These are phyloP conservation scores for Botrytis elliptica DNA, from an alignment of 2,329 filamentous ascomycete genomes.

Conservation along the genomic window DNA sequence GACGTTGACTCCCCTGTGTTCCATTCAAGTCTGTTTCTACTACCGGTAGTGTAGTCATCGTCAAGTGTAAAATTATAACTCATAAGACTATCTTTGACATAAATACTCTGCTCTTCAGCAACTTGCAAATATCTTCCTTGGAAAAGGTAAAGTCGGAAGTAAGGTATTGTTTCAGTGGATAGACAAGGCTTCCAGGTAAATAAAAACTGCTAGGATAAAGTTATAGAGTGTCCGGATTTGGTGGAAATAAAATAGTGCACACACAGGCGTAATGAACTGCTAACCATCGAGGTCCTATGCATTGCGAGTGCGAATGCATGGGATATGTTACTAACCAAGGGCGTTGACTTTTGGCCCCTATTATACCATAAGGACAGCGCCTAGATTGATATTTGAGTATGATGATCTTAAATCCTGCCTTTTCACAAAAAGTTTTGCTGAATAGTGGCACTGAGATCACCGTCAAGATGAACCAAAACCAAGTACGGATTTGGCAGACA, in stretches of 20 bases:
- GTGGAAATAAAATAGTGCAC: slow-evolving; percentile 54
- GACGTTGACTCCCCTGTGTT: slow-evolving; percentile 35
- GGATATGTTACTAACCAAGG: slow-evolving; percentile 44
- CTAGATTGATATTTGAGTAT: slow-evolving; percentile 25
- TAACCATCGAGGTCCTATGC: slow-evolving; percentile 43
- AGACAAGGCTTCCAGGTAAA: slow-evolving; percentile 39
- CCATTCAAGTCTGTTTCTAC: not conserved
- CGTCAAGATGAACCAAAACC: slow-evolving; percentile 14
- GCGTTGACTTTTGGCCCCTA: slow-evolving; percentile 17
- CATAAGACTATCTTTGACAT: not conserved
- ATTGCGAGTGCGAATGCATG: slow-evolving; percentile 25
- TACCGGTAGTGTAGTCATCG: not conserved
- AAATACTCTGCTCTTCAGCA: not conserved
- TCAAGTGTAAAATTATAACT: not conserved
- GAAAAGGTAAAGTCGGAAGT: slow-evolving; percentile 40
- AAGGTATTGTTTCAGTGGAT: slow-evolving; percentile 30
- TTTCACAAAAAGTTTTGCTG: not conserved
- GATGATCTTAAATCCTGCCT: not conserved
- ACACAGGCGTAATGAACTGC: slow-evolving; percentile 53
- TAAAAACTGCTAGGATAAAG: slow-evolving; percentile 60
- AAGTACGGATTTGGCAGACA: slow-evolving; percentile 43
- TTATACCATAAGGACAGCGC: slow-evolving; percentile 27
- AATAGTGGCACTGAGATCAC: not conserved
- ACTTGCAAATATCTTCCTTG: not conserved
- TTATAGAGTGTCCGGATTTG: slow-evolving; percentile 52